Evolutionary conservation across 306 rosid genomes (phyloP).

Genomic region (Dalbergia cultrata): DNA sequence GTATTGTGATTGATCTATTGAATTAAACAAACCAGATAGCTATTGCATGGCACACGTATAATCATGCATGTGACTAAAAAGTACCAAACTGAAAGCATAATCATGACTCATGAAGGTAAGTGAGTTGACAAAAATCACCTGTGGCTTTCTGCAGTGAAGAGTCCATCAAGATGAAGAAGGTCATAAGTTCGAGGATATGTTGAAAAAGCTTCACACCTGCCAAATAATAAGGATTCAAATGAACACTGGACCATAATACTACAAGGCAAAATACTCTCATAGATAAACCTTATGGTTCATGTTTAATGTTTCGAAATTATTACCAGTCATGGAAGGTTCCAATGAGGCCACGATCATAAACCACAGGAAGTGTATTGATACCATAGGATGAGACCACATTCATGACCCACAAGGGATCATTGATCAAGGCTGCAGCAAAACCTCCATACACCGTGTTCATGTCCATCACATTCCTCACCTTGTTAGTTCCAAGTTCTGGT

Average conservation of each 20-base stretch:
- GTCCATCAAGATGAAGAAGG: conserved; percentile 94
- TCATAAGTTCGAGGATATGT: conserved; percentile 98
- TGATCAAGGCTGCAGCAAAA: conserved; percentile 79
- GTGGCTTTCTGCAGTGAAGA: conserved; percentile 89
- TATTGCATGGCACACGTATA: too few species aligned
- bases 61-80: too few species aligned
- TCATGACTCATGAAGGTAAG: conserved; percentile 2
- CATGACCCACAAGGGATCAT: conserved; percentile 97
- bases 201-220: conserved; percentile 98
- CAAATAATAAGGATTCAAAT: conserved; percentile 42
- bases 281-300: background rate
- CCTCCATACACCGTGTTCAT: conserved; percentile 94
- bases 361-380: conserved; percentile 80
- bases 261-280: background rate
- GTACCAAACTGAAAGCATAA: background rate
- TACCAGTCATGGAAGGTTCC: conserved; percentile 98
- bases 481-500: conserved; percentile 80
- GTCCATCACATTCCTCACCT: conserved; percentile 95
- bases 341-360: conserved; percentile 91
- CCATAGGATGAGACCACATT: conserved; percentile 94
- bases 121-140: conserved; percentile 62
- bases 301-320: conserved; percentile 4
- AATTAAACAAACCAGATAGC: background rate
- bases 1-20: background rate
- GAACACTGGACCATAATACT: conserved; percentile 35